Percentiles rank a stretch among this genome's conserved stretches.
phyloP scores from a whole-genome alignment of 2,329 filamentous ascomycete genomes.

The Tolypocladium endophyticum region DNA sequence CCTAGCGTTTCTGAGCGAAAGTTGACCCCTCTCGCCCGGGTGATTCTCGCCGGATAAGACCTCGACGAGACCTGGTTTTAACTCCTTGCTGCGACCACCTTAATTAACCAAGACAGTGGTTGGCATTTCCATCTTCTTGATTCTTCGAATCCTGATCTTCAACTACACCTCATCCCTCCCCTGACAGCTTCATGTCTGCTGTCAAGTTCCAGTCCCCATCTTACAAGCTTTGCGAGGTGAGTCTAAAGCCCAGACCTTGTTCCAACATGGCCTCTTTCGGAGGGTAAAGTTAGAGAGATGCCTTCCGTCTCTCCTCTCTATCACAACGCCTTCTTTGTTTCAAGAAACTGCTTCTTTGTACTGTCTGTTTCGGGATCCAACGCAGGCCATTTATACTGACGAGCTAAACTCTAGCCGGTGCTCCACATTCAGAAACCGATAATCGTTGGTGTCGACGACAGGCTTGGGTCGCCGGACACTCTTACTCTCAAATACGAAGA shows the following conservation, averaged over 20 bases:
- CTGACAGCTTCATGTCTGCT: slow-evolving; percentile 46
- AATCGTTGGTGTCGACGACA: slow-evolving; percentile 43
- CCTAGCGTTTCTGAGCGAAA: slow-evolving; percentile 15
- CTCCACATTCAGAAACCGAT: slow-evolving; percentile 44
- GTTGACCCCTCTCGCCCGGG: slow-evolving; percentile 17
- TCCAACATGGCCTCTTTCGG: slow-evolving; percentile 9
- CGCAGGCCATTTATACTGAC: slow-evolving; percentile 12
- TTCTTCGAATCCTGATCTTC: slow-evolving; percentile 23
- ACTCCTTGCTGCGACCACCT: slow-evolving; percentile 17
- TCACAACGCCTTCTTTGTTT: not conserved
- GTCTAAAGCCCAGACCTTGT: slow-evolving; percentile 27
- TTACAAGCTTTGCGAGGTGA: slow-evolving; percentile 51
- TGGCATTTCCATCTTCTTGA: slow-evolving; percentile 21
- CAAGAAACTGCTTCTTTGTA: slow-evolving; percentile 3
- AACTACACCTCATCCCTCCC: slow-evolving; percentile 16
- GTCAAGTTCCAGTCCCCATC: slow-evolving; percentile 43
- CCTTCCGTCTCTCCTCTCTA: not conserved
- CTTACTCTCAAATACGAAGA: slow-evolving; percentile 47
- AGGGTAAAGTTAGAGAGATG: not conserved
- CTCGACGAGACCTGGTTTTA: slow-evolving; percentile 26
- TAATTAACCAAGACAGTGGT: slow-evolving; percentile 26
- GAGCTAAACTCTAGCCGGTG: slow-evolving; percentile 30
- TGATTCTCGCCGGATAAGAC: slow-evolving; percentile 23
- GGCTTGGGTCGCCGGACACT: slow-evolving; percentile 46
- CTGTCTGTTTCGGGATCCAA: slow-evolving; percentile 8